Evolutionary conservation across 495 filamentous ascomycete genomes (phyloP).

Genomic region (Neurospora hispaniola): DNA sequence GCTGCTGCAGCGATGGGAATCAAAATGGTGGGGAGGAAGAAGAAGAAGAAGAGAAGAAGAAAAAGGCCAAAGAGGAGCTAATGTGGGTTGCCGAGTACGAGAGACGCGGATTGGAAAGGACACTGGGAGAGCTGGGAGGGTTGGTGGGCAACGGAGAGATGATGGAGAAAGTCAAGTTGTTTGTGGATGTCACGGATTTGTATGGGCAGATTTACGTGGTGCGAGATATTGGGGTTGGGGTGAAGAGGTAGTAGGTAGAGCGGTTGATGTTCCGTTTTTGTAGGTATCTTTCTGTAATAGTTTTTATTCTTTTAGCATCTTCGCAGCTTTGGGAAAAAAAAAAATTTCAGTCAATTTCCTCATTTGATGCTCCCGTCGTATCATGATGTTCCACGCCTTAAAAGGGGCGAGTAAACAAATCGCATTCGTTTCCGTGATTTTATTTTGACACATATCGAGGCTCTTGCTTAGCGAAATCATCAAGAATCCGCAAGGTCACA

Average conservation of each 20-base stretch:
- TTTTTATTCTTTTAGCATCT: too few species aligned
- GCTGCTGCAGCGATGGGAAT: too few species aligned
- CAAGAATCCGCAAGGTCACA: not conserved
- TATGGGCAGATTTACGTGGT: not conserved
- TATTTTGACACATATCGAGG: not conserved
- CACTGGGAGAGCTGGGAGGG: not conserved
- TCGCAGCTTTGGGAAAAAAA: not conserved
- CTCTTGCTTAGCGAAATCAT: too few species aligned
- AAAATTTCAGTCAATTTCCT: not conserved
- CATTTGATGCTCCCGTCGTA: not conserved
- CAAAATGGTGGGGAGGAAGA: too few species aligned
- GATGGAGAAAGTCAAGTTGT: not conserved
- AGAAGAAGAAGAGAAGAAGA: too few species aligned
- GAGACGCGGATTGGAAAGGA: not conserved
- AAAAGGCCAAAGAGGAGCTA: not conserved
- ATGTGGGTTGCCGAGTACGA: not conserved
- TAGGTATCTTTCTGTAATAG: too few species aligned
- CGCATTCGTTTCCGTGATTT: not conserved
- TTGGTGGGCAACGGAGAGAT: not conserved
- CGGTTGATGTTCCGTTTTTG: not conserved
- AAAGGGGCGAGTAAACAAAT: not conserved
- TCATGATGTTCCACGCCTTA: not conserved
- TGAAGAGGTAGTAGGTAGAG: not conserved
- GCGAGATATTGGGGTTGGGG: not conserved
- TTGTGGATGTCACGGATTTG: not conserved